Conservation (phyloP, 208 protist species). For the Crithidia sp. region DNA sequence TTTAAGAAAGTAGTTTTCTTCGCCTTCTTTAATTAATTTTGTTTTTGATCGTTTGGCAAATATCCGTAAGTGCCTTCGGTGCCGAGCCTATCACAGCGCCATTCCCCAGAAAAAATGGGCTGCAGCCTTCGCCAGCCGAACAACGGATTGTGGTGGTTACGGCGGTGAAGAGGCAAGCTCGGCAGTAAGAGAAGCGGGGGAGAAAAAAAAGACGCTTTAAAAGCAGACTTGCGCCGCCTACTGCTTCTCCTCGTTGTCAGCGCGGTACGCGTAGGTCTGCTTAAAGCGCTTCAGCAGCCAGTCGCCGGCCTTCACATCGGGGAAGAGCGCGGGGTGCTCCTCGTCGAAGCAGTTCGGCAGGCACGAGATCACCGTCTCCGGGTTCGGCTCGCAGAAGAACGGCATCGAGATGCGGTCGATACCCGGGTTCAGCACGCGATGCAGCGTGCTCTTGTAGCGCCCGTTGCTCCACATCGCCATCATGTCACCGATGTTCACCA, state of each 20-base stretch:
- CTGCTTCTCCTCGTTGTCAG: not conserved
- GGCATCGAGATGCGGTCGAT: constrained; percentile 82
- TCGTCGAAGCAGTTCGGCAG: constrained; percentile 68
- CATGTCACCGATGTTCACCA: constrained; percentile 92
- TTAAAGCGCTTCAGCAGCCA: constrained; percentile 78
- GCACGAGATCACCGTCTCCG: constrained; percentile 62
- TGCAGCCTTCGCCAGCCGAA: too few species aligned
- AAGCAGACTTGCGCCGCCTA: too few species aligned
- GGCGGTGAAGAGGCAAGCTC: too few species aligned
- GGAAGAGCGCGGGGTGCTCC: constrained; percentile 65
- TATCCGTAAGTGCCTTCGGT: constrained; percentile 8
- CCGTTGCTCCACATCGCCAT: constrained; percentile 85
- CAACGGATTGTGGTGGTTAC: too few species aligned
- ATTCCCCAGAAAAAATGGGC: too few species aligned
- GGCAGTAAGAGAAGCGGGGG: too few species aligned
- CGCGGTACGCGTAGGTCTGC: constrained; percentile 72
- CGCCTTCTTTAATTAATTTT: not conserved
- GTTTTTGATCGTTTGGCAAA: not conserved
- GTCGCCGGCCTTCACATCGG: constrained; percentile 52
- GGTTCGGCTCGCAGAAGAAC: constrained; percentile 86
- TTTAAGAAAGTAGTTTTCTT: constrained; percentile 12
- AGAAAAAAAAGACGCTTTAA: too few species aligned
- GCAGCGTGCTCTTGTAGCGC: constrained; percentile 71
- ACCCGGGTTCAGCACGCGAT: constrained; percentile 74
- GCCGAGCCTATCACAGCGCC: too few species aligned